Percentiles rank a stretch among this genome's conserved stretches.
phyloP scores from a whole-genome alignment of 1,284 basidiomycete species.

The Austroboletus niveus region DNA sequence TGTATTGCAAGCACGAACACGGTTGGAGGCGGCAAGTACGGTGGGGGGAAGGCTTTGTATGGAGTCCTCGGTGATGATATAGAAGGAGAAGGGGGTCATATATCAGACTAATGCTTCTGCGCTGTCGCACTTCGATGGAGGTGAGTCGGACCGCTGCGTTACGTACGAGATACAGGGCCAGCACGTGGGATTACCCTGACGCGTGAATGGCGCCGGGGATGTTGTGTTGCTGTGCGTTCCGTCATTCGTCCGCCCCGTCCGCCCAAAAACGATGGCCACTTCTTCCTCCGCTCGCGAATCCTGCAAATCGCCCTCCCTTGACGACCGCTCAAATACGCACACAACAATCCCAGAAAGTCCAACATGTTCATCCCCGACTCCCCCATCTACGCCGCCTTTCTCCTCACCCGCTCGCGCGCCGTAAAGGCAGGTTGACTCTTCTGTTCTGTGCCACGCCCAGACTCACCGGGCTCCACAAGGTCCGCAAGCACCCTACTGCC shows the following conservation, averaged over 20 bases:
- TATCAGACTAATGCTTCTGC: no score
- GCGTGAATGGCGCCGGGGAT: no score
- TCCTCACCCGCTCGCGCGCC: conserved; percentile 46
- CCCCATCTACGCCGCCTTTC: not conserved
- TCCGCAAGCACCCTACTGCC: conserved; percentile 22
- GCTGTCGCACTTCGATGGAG: no score
- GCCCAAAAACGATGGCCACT: not conserved
- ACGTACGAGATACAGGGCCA: no score
- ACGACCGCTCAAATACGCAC: conserved; percentile 28
- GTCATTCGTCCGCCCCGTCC: no score
- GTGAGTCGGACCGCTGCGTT: no score
- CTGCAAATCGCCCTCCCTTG: conserved; percentile 29
- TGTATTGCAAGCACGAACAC: not conserved
- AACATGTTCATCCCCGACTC: conserved; percentile 21
- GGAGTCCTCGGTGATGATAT: no score
- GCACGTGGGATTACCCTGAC: no score
- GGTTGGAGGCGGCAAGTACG: no score
- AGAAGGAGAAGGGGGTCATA: no score
- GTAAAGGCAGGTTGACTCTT: conserved; percentile 42
- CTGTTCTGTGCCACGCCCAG: not conserved
- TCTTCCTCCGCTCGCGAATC: conserved; percentile 20
- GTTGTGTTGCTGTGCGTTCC: no score
- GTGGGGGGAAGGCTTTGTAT: no score
- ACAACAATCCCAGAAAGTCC: conserved; percentile 1
- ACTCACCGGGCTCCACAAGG: conserved; percentile 15